Evolutionary conservation across 768 basidiomycete genomes (phyloP), one percentile per base, ranked within the genome.

Genomic region (Amanita pallidorosea): DNA sequence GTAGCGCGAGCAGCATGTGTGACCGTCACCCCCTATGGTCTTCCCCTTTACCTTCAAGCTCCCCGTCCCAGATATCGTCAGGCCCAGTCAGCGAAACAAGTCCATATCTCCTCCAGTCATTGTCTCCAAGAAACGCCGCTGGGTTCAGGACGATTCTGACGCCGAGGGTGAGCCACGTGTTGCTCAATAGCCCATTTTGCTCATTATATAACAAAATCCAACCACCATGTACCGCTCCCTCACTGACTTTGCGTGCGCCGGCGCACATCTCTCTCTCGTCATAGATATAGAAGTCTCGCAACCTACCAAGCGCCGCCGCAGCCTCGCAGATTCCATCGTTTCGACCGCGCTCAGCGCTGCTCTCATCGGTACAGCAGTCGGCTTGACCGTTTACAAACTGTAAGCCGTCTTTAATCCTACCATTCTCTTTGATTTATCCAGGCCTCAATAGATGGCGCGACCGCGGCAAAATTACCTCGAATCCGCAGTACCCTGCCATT

Each of bases 321-420:
- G 83, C 54, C 74, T 90, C 65, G 83, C 87, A 56, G 86, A 86
- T 55, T 83, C 85, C 52, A 83, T 92, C 60, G 79, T 90, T 55
- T 85, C 86, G 13, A 86, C 87, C 29, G 88, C 89, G 50, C 70
- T 91, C 66, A 87, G 77, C 67, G 88, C 88, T 56, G 89, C 87
- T 42, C 76, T 92, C 53, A 86, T 92, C 54, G 86, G 88, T 52
- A 83, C 86, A 18, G 89, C 89, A 13, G 88, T 92, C 47, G 88
- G 88, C 53, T 73, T 90, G 55, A 88, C 88, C 41, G 86, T 89
- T 37, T 92, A 89, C 69, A 79, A 86, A 65, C 70, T 91, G 88
- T 90, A 63, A 70, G 86, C 76, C 31, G 18, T 18, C n/a, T 17
- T 22, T 12, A 33, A 12, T 17, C 31, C 23, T 23, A 15, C 15